Evolutionary conservation across 495 filamentous ascomycete species (phyloP).

Genomic region (Saxophila tyrrhenica): DNA sequence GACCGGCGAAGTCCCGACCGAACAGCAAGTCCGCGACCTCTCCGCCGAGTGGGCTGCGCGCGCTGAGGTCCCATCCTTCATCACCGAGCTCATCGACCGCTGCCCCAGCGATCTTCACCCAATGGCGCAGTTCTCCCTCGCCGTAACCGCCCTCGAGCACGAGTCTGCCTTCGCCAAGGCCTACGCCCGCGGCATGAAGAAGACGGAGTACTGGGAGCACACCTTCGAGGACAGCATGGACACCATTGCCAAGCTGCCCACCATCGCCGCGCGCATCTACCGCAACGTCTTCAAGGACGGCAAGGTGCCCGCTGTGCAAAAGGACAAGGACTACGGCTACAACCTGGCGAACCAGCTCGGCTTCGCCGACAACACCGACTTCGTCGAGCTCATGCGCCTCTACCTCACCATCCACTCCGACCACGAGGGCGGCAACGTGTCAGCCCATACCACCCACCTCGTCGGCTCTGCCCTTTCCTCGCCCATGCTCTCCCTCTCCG

Average conservation of each 20-base stretch:
- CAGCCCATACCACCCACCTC: slow-evolving; percentile 94
- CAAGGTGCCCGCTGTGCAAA: slow-evolving; percentile 88
- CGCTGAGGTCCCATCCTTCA: slow-evolving; percentile 87
- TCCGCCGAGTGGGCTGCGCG: slow-evolving; percentile 98
- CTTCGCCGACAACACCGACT: slow-evolving; percentile 89
- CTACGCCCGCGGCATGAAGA: slow-evolving; percentile 96
- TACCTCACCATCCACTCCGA: slow-evolving; percentile 99
- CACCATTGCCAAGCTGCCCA: slow-evolving; percentile 97
- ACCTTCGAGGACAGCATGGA: slow-evolving; percentile 99
- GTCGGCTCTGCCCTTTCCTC: slow-evolving; percentile 96
- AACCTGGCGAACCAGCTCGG: slow-evolving; percentile 99
- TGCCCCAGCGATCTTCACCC: slow-evolving; percentile 97
- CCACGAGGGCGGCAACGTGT: slow-evolving; percentile 95
- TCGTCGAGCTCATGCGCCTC: slow-evolving; percentile 92
- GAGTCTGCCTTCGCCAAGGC: slow-evolving; percentile 95
- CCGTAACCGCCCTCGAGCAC: slow-evolving; percentile 94
- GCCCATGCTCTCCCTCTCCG: slow-evolving; percentile 88
- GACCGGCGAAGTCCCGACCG: slow-evolving; percentile 90
- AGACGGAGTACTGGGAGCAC: slow-evolving; percentile 98
- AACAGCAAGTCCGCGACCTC: slow-evolving; percentile 94
- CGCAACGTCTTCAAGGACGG: slow-evolving; percentile 99
- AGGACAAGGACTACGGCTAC: slow-evolving; percentile 97
- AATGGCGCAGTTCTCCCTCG: slow-evolving; percentile 98
- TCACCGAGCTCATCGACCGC: slow-evolving; percentile 98
- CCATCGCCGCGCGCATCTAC: slow-evolving; percentile 96